A percentile compares a stretch with the other conserved stretches of the same genome.
These are phyloP conservation scores for Acrodontium crateriforme DNA, from an alignment of 2,329 filamentous ascomycete genomes.

Conservation along the genomic window DNA sequence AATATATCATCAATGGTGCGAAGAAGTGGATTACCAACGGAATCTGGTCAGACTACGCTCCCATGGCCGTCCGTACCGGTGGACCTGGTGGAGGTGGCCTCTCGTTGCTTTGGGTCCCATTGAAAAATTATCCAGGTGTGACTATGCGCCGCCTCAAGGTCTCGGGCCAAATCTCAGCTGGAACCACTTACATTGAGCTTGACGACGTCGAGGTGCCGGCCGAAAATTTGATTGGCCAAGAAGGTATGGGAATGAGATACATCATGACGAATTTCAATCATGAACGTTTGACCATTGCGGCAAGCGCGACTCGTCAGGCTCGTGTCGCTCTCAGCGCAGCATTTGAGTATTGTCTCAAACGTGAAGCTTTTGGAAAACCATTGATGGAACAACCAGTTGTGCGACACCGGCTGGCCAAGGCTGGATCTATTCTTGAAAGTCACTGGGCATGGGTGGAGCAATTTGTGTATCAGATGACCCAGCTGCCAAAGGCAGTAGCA, in stretches of 20 bases:
- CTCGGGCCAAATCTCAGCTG: conserved; percentile 48
- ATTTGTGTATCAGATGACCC: conserved; percentile 53
- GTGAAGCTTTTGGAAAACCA: conserved; percentile 53
- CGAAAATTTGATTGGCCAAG: conserved; percentile 54
- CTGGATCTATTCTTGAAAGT: conserved; percentile 52
- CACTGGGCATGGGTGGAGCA: conserved; percentile 62
- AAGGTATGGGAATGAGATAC: conserved; percentile 60
- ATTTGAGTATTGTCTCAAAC: conserved; percentile 49
- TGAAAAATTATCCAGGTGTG: conserved; percentile 55
- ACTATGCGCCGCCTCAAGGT: conserved; percentile 55
- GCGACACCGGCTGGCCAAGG: conserved; percentile 57
- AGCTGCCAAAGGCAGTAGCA: conserved; percentile 45
- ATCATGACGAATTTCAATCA: conserved; percentile 54
- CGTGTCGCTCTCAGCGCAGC: conserved; percentile 46
- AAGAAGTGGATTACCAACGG: conserved; percentile 75
- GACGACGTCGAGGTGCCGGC: conserved; percentile 61
- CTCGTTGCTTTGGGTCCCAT: conserved; percentile 53
- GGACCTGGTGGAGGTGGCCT: conserved; percentile 49
- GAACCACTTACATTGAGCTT: conserved; percentile 63
- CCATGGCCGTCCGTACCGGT: conserved; percentile 62
- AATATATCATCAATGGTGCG: conserved; percentile 58
- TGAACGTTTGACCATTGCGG: conserved; percentile 54
- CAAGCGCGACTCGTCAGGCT: conserved; percentile 49
- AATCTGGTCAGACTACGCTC: conserved; percentile 53
- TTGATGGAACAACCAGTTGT: conserved; percentile 65